Evolutionary conservation across 2,329 filamentous ascomycete genomes (phyloP).

Genomic region (Microdochium paspali): DNA sequence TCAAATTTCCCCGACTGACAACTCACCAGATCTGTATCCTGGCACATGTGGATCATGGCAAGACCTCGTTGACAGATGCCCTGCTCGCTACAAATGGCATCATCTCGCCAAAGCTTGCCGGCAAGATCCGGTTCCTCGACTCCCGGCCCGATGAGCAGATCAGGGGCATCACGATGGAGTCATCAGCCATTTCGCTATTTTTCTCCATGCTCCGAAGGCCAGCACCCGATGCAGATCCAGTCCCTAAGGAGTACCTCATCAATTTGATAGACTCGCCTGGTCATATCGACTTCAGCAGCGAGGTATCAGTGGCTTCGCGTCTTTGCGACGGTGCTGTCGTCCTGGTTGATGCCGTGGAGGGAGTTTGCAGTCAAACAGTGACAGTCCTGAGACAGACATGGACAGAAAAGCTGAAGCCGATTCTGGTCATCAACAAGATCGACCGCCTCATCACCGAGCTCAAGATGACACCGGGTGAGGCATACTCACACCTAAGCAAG

Average conservation of each 20-base stretch:
- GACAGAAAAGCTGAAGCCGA: slow-evolving; percentile 88
- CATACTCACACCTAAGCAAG: slow-evolving; percentile 80
- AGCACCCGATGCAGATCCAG: slow-evolving; percentile 56
- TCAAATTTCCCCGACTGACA: slow-evolving; percentile 18
- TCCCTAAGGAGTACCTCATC: slow-evolving; percentile 84
- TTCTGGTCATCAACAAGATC: slow-evolving; percentile 98
- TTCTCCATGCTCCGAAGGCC: slow-evolving; percentile 82
- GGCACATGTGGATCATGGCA: slow-evolving; percentile 96
- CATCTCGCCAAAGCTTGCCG: slow-evolving; percentile 93
- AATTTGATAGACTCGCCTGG: slow-evolving; percentile 97
- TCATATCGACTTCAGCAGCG: slow-evolving; percentile 97
- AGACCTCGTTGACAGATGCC: slow-evolving; percentile 92
- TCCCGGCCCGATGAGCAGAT: slow-evolving; percentile 93
- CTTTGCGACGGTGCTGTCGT: slow-evolving; percentile 92
- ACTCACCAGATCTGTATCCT: slow-evolving; percentile 75
- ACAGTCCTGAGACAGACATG: slow-evolving; percentile 92
- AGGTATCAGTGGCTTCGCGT: slow-evolving; percentile 91
- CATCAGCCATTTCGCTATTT: slow-evolving; percentile 90
- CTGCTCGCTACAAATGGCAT: slow-evolving; percentile 98
- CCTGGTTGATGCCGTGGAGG: slow-evolving; percentile 91
- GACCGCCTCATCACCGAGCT: slow-evolving; percentile 89
- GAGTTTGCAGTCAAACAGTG: slow-evolving; percentile 96
- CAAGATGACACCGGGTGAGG: slow-evolving; percentile 85
- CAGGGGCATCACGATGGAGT: slow-evolving; percentile 99
- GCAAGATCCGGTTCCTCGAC: slow-evolving; percentile 96